Evolutionary conservation across 2,329 filamentous ascomycete species (phyloP), one percentile per base, ranked within the genome.

Genomic region (Fusarium armeniacum): DNA sequence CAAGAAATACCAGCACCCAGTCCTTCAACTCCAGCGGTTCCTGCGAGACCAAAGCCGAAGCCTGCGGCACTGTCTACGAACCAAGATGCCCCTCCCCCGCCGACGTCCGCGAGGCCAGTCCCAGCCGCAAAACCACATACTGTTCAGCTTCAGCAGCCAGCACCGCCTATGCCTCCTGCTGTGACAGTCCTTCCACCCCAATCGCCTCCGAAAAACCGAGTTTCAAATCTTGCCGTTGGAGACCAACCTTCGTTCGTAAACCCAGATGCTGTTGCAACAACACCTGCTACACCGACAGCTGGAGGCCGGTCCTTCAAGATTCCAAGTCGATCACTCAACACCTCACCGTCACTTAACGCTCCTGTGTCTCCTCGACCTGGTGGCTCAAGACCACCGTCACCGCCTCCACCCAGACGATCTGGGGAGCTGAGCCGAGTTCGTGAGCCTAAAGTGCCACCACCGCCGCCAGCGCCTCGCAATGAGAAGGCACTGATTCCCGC

Each of bases 391-490:
- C 86, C 88, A 6, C 89, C 89, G 11, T 90, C 89, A 18, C 89
- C 88, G 3, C 89, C 89, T 5, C 89, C 89, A 2, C 89, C 88
- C 3, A 82, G 88, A 71, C 83, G 89, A 65, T 91, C 89, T n/a
- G 85, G 78, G 8, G 89, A 90, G 74, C 71, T 87, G 5, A 83
- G 83, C 59, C 81, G 87, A 58, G 84, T 87, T 2, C 79, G 81
- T 20, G 83, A 86, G 33, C 51, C 72, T 65, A 84, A 76, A 55
- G 65, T 78, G 55, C 79, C 81, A 28, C 84, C 85, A 6, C 92
- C 93, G 12, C 93, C 93, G 6, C 91, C 92, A 1, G 86, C 94
- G 38, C 96, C 97, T 77, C 89, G 94, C 57, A 89, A 90, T 32
- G 92, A 93, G 41, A 97, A 97, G 78, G 78, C 80, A 10, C 71